phyloP scores from a whole-genome alignment of 805 yeast genomes.

The Ogataea ganodermae region DNA sequence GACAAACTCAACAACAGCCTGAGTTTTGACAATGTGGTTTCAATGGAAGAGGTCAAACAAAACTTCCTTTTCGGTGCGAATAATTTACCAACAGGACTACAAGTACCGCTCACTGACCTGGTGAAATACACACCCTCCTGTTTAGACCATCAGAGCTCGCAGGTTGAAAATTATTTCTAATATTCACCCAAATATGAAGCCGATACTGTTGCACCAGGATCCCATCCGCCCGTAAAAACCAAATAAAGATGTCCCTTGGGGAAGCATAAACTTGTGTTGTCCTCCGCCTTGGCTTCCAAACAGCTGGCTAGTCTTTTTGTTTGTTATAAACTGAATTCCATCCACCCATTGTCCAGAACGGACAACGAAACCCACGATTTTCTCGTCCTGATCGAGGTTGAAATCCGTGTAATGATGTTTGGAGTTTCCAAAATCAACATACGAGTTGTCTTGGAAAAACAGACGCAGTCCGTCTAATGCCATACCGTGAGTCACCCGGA shows the following conservation, averaged over 20 bases:
- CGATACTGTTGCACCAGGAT: constrained; percentile 74
- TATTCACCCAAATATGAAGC: constrained; percentile 55
- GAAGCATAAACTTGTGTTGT: constrained; percentile 58
- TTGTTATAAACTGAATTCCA: constrained; percentile 73
- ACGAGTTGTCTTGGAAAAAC: constrained; percentile 33
- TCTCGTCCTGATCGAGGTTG: constrained; percentile 57
- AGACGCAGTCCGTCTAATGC: constrained; percentile 84
- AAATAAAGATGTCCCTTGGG: constrained; percentile 57
- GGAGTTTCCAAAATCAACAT: constrained; percentile 50
- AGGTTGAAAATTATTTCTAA: background rate
- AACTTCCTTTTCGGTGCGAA: constrained; percentile 23
- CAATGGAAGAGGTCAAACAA: constrained; percentile 17
- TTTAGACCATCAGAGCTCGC: constrained; percentile 1
- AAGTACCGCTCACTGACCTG: constrained; percentile 27
- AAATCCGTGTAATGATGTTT: constrained; percentile 58
- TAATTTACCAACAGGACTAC: constrained; percentile 29
- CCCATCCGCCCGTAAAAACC: constrained; percentile 76
- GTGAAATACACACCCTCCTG: constrained; percentile 22
- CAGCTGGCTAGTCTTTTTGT: constrained; percentile 55
- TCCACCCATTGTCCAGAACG: constrained; percentile 90
- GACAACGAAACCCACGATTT: constrained; percentile 57
- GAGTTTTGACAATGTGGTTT: constrained; percentile 21
- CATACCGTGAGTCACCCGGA: constrained; percentile 70
- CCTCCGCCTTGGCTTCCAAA: constrained; percentile 74
- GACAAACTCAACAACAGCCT: constrained; percentile 26